A percentile compares a stretch with the other conserved stretches of the same genome.
phyloP scores from a whole-genome alignment of 371 early-diverging fungal genomes.

The Mortierella sp. region DNA sequence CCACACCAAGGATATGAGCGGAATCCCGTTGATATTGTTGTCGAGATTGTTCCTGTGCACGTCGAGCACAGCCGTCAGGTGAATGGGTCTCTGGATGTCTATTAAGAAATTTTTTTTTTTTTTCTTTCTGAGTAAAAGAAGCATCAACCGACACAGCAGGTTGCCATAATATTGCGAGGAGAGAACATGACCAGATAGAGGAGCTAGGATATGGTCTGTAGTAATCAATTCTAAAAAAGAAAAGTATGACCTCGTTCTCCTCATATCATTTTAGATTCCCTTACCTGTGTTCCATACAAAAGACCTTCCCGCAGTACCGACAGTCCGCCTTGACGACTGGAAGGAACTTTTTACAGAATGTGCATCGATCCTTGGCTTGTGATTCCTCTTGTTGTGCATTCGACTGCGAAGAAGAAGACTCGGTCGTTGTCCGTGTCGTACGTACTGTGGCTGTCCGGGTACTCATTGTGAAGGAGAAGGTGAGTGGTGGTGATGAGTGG shows the following conservation, averaged over 20 bases:
- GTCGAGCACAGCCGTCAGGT: slow-evolving; percentile 23
- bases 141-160: too few relatives aligned
- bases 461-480: slow-evolving; percentile 12
- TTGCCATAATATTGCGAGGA: too few relatives aligned
- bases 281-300: slow-evolving; percentile 51
- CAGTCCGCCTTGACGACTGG: slow-evolving; percentile 48
- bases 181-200: neutral
- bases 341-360: slow-evolving; percentile 45
- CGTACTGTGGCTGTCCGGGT: slow-evolving; percentile 40
- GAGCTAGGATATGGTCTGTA: neutral
- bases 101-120: too few relatives aligned
- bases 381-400: slow-evolving; percentile 22
- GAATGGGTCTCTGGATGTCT: slow-evolving; percentile 48
- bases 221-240: neutral
- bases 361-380: slow-evolving; percentile 34
- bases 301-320: slow-evolving; percentile 24
- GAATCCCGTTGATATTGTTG: slow-evolving; percentile 47
- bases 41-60: slow-evolving; percentile 29
- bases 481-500: neutral
- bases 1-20: slow-evolving; percentile 38
- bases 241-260: too few relatives aligned
- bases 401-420: slow-evolving; percentile 15
- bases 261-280: neutral
- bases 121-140: too few relatives aligned
- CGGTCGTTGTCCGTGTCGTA: slow-evolving; percentile 33